These are phyloP conservation scores for Penicillium ucsense DNA, from an alignment of 495 filamentous ascomycete species.

Conservation along the genomic window DNA sequence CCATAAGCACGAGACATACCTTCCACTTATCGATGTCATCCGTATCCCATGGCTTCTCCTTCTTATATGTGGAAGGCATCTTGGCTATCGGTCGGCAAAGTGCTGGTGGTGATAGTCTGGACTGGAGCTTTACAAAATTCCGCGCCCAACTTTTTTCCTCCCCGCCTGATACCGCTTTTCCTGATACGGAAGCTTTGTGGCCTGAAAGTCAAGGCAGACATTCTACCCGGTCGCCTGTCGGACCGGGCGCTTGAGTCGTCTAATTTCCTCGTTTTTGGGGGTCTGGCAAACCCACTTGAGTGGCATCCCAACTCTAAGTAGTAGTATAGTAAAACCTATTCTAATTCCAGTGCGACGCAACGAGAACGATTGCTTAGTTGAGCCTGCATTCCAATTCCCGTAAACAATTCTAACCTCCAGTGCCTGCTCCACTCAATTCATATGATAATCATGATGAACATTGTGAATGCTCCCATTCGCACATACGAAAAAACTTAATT, in stretches of 20 bases:
- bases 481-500: too few species aligned
- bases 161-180: slow-evolving; percentile 28
- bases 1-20: slow-evolving; percentile 27
- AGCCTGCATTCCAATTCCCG: too few species aligned
- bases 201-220: neutral
- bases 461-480: too few species aligned
- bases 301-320: too few species aligned
- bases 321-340: too few species aligned
- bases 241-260: neutral
- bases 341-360: too few species aligned
- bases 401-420: too few species aligned
- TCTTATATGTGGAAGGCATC: slow-evolving; percentile 93
- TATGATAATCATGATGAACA: too few species aligned
- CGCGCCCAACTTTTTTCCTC: slow-evolving; percentile 33
- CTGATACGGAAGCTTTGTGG: slow-evolving; percentile 7
- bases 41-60: slow-evolving; percentile 95
- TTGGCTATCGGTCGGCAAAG: slow-evolving; percentile 14
- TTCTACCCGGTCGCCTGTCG: neutral
- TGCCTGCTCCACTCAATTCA: too few species aligned
- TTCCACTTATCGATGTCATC: slow-evolving; percentile 98
- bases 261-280: too few species aligned
- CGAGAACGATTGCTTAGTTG: too few species aligned
- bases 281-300: too few species aligned
- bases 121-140: slow-evolving; percentile 20
- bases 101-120: slow-evolving; percentile 7